phyloP scores from a whole-genome alignment of 176 grass and related monocot genomes.

The Pharus latifolius region DNA sequence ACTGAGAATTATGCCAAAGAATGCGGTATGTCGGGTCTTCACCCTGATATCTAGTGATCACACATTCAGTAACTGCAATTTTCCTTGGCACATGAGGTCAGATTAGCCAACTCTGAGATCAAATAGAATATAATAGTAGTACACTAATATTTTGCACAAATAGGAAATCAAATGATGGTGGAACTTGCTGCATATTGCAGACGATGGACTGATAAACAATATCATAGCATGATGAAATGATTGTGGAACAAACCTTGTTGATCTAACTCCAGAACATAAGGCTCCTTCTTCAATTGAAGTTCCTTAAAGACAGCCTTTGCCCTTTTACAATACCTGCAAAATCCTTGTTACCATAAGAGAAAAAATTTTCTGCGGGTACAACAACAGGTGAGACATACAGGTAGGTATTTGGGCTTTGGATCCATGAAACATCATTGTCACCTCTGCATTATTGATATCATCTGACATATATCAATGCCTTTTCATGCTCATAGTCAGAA shows the following conservation, averaged over 20 bases:
- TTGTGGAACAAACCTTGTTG: slow-evolving; percentile 41
- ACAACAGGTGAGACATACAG: neutral
- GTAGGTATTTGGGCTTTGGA: neutral
- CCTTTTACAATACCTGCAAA: slow-evolving; percentile 54
- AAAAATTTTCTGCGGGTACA: neutral
- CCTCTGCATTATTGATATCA: neutral
- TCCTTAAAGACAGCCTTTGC: slow-evolving; percentile 64
- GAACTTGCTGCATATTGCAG: no score
- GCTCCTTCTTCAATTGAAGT: slow-evolving; percentile 42
- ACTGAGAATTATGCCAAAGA: no score
- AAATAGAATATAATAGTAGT: neutral
- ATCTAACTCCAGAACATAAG: slow-evolving; percentile 64
- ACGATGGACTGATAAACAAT: neutral
- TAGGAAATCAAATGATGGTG: neutral
- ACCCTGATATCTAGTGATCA: no score
- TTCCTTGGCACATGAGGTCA: neutral
- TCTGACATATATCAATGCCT: neutral
- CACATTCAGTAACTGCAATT: no score
- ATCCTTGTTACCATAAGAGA: neutral
- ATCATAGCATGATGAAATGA: neutral
- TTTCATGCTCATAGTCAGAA: neutral
- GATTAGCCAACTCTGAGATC: neutral
- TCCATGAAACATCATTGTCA: neutral
- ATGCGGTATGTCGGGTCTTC: no score
- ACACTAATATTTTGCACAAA: neutral